A percentile compares a stretch with the other conserved stretches of the same genome.
Evolutionary conservation across 345 rosid genomes (phyloP).

Genomic region (Eutrema heterophyllum): DNA sequence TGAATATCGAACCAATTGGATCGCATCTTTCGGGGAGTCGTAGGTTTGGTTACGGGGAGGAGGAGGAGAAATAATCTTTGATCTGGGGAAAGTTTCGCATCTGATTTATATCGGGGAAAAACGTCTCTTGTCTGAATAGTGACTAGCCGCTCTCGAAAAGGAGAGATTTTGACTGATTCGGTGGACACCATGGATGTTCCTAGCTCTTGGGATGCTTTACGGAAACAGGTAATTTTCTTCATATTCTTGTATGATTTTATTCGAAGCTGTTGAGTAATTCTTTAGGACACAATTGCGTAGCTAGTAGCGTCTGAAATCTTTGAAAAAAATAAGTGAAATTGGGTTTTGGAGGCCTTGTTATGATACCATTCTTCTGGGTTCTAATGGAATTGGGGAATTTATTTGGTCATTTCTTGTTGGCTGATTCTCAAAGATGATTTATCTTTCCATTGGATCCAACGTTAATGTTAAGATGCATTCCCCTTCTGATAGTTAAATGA

Average conservation of each 20-base stretch:
- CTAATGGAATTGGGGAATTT: background rate
- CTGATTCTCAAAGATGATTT: background rate
- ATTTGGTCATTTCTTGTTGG: background rate
- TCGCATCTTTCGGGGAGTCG: background rate
- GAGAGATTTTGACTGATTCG: conserved; percentile 13
- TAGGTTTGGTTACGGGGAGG: background rate
- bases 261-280: background rate
- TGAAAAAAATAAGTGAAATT: background rate
- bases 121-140: background rate
- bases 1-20: background rate
- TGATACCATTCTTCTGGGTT: background rate
- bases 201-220: conserved; percentile 88
- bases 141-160: background rate
- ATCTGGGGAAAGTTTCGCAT: background rate
- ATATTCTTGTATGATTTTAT: background rate
- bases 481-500: background rate
- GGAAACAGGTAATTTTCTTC: conserved; percentile 60
- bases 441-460: background rate
- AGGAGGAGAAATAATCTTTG: background rate
- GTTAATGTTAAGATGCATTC: background rate
- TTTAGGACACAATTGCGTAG: background rate
- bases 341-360: background rate
- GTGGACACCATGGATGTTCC: conserved; percentile 58
- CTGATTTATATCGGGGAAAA: background rate
- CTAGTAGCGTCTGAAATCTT: background rate